Evolutionary conservation across 2,329 filamentous ascomycete genomes (phyloP), one percentile per base, ranked within the genome.

Genomic region (Neopestalotiopsis sp.): DNA sequence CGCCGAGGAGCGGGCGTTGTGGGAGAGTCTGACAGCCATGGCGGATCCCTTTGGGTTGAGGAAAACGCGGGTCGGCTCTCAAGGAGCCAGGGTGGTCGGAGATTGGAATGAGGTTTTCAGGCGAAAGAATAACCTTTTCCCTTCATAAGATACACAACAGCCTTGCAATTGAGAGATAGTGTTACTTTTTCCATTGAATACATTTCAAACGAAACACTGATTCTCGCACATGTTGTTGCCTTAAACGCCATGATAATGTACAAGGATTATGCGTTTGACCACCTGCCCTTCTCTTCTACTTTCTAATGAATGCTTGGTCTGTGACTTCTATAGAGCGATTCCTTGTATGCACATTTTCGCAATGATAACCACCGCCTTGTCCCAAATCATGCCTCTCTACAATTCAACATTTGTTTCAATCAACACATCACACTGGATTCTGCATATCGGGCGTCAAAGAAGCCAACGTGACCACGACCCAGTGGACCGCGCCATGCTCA

Each of bases 401-500:
- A 28, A 28, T 28, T 28, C 34, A 38, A 38, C 5, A 10, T 38
- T 38, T 38, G 24, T 28, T 28, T 4, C 24, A 38, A 38, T 38
- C 6, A 38, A 10, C 24, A 28, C 24, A 38, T 38, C 34, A 38
- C 6, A 38, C 2, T 38, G 34, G 34, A 38, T 38, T 38, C 34
- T 38, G 34, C 34, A 38, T 38, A 38, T 38, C 34, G 10, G 34
- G 34, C 38, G 66, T 69, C 38, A 66, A 58, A 34, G 70, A 64
- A 24, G 68, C 71, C 53, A 73, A 24, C 5, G 67, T 68, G n/a
- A 71, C n/a, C 17, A 73, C 70, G 30, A 73, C 53, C 70, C 70
- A 73, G 4, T 68, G 63, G n/a, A 69, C 66, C 14, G 34, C 65
- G 9, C 65, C 71, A 49, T 69, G 69, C 17, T 70, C 73, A 34